Evolutionary conservation across 805 yeast genomes (phyloP), one percentile per base, ranked within the genome.

Genomic region (Suhomyces canberraensis): DNA sequence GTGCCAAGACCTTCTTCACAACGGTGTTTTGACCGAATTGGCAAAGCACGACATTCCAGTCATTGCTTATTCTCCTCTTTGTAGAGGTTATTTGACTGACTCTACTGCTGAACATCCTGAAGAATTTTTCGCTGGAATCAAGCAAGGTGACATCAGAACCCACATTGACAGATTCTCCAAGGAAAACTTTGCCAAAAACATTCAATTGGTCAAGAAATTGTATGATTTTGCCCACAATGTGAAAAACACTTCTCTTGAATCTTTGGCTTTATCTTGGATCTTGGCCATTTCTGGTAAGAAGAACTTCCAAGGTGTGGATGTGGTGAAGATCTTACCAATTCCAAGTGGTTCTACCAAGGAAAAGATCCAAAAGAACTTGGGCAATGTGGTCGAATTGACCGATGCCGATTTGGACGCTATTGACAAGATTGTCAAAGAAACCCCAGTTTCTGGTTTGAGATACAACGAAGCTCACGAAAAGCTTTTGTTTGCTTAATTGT

Each of bases 31-130:
- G 43, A 75, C 70, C 3, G 71, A 74, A 4, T 76, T 82, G 45
- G 70, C 75, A 15, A 77, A 81, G 42, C 59, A 71, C 22, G 68
- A 68, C 11, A 74, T 89, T 38, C 83, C 93, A 11, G 66, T 86
- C 20, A 67, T 86, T 39, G 85, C 89, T 17, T 89, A 89, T 60
- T 83, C 95, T 20, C 96, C 96, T 20, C 68, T 89, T 37, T 82
- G 89, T 16, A 33, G 39, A 29, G 37, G 37, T 3, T 29, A 16
- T 31, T 30, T 30, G 29, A 22, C 35, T 26, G 33, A 29, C 31
- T 22, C 16, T 30, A 25, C 31, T 20, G 29, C 29, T 28, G 30
- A 39, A 26, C 16, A 41, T 18, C 29, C 33, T 9, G 38, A 73
- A 85, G 50, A 96, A 96, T 1, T 64, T 81, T 42, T 69, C 89